phyloP scores from a whole-genome alignment of 129 eudicot genomes.

The Centrapalus pauciflorus region DNA sequence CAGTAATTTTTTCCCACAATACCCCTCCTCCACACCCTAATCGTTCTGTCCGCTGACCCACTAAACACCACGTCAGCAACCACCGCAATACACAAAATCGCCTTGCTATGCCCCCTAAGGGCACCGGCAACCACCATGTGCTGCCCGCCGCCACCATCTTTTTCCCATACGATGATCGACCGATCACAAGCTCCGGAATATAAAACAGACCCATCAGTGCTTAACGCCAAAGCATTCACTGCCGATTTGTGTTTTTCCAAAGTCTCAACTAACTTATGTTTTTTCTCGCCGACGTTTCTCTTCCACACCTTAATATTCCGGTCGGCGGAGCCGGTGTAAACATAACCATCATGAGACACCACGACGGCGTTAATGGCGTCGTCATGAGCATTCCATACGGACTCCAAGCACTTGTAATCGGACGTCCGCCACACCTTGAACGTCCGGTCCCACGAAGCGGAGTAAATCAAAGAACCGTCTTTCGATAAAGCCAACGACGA shows the following conservation, averaged over 20 bases:
- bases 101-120: conserved; percentile 73
- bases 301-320: conserved; percentile 74
- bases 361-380: conserved; percentile 77
- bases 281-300: conserved; percentile 24
- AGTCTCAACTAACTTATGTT: conserved; percentile 39
- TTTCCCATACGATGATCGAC: conserved; percentile 88
- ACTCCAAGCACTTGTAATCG: conserved; percentile 68
- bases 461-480: conserved; percentile 57
- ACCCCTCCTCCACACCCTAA: conserved; percentile 75
- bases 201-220: conserved; percentile 52
- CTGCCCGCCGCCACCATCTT: conserved; percentile 19
- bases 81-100: conserved; percentile 70
- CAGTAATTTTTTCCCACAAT: conserved; percentile 35
- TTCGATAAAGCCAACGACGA: conserved; percentile 55
- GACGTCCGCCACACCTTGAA: conserved; percentile 81
- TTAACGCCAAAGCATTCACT: conserved; percentile 77
- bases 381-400: conserved; percentile 73
- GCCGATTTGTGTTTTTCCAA: conserved; percentile 77
- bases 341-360: conserved; percentile 43
- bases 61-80: conserved; percentile 71
- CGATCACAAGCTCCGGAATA: conserved; percentile 94
- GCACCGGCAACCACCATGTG: conserved; percentile 77
- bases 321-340: conserved; percentile 86
- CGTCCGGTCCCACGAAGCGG: conserved; percentile 91
- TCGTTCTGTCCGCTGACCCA: conserved; percentile 86